A percentile compares a stretch with the other conserved stretches of the same genome.
Conservation (phyloP, 257 asterid genomes). For the Solanum dulcamara region DNA sequence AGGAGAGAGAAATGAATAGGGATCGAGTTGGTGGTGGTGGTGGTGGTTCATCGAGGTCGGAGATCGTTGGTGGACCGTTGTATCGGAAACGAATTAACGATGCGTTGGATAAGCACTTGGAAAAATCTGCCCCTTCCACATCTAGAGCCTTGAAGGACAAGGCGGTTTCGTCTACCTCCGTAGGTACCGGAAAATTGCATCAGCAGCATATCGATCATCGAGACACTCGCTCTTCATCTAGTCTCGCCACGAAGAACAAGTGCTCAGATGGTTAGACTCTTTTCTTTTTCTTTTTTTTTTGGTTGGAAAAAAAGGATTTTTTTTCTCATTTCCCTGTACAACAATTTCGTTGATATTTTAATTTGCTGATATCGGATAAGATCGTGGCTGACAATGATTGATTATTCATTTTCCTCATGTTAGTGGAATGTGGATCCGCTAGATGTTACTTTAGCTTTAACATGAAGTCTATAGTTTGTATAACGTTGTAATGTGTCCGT, state of each 20-base stretch:
- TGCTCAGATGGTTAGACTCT: conserved; percentile 53
- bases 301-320: neutral
- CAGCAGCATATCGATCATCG: conserved; percentile 43
- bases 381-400: neutral
- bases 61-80: conserved; percentile 59
- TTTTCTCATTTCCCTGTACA: neutral
- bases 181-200: conserved; percentile 28
- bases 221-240: conserved; percentile 8
- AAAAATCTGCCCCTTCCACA: conserved; percentile 82
- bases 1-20: conserved; percentile 38
- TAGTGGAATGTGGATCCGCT: neutral
- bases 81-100: conserved; percentile 98
- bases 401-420: neutral
- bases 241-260: conserved; percentile 36
- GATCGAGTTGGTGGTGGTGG: conserved; percentile 65
- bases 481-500: neutral
- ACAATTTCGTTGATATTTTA: neutral
- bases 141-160: conserved; percentile 54
- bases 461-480: neutral
- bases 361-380: neutral
- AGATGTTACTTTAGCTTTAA: neutral
- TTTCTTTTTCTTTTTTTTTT: neutral
- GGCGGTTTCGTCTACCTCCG: conserved; percentile 49
- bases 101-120: conserved; percentile 83
- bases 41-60: conserved; percentile 52